Evolutionary conservation across 192 early-diverging fungal species (phyloP).

Genomic region (Diversispora eburnea): DNA sequence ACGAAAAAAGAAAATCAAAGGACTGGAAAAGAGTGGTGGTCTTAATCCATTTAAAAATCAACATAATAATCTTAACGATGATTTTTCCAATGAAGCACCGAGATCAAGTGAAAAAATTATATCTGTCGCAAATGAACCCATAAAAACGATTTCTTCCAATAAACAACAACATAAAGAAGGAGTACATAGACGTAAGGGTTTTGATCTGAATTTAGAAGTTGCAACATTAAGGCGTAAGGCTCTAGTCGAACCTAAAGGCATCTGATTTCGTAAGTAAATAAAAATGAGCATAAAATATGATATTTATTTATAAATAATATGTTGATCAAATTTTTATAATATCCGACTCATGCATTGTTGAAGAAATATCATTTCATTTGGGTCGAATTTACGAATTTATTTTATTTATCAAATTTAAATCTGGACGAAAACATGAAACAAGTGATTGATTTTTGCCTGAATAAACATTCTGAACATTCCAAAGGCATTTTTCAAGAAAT

Average conservation of each 20-base stretch:
- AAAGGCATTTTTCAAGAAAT: too few species aligned
- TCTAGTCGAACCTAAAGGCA: not conserved
- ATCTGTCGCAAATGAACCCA: not conserved
- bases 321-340: too few species aligned
- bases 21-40: not conserved
- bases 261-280: not conserved
- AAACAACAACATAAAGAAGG: not conserved
- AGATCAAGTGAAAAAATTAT: too few species aligned
- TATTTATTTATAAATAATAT: too few species aligned
- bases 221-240: slow-evolving; percentile 39
- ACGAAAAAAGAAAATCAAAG: slow-evolving; percentile 29
- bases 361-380: too few species aligned
- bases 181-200: slow-evolving; percentile 24
- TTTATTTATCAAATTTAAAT: too few species aligned
- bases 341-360: too few species aligned
- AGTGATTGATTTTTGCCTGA: too few species aligned
- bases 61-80: slow-evolving; percentile 24
- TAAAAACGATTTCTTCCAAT: not conserved
- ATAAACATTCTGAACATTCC: too few species aligned
- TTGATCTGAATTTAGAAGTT: slow-evolving; percentile 38
- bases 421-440: too few species aligned
- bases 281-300: too few species aligned
- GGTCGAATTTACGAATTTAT: too few species aligned
- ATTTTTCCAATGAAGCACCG: not conserved
- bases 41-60: slow-evolving; percentile 17